Base-by-base conservation (phyloP, 805 yeast genomes). In the Candida khao-thaluensis region DNA sequence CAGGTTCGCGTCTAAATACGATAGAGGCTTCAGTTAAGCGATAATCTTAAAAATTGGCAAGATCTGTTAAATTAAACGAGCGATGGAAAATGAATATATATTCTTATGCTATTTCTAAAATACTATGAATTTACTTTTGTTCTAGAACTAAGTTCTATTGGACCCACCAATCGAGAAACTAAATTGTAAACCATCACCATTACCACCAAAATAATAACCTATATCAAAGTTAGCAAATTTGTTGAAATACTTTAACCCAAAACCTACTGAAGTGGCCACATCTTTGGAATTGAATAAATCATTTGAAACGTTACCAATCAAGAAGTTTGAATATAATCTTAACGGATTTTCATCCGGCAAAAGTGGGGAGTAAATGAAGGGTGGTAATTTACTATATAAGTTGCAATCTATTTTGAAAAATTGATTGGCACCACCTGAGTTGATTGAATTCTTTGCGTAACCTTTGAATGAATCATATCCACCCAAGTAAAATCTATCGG, bases 401-500 rank as follows among this genome's bases (percentile, higher is more conserved):
- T 84, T 74, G 2, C 73, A 46, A 3, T 88, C 85, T 17, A 75
- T 60, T 21, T 83, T 75, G 36, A 74, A 58, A 52, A 71, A 80
- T 40, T 69, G 72, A 26, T 77, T 76, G 5, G 95, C 96, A 5
- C 96, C 96, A 41, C 78, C 69, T 1, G 82, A 79, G 10, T 93
- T 90, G 24, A 85, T 57, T 0, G 86, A 77, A 64, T 82, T 82
- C 38, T 74, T 65, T 23, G 76, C 69, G 53, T 84, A 86, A 1
- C 90, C 88, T 41, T 84, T 69, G 20, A 88, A 77, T 38, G 82
- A 83, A 39, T 79, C 74, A 10, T 81, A 76, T 0, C 96, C 96
- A 12, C 96, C 95, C 31, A 85, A 68, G 53, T 81, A 86, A 57
- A 90, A 91, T 47, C 85, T 74, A 59, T 91, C 99, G 54, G 82